These are phyloP conservation scores for Chytriomyces hyalinus DNA, from an alignment of 192 early-diverging fungal species.

Conservation along the genomic window DNA sequence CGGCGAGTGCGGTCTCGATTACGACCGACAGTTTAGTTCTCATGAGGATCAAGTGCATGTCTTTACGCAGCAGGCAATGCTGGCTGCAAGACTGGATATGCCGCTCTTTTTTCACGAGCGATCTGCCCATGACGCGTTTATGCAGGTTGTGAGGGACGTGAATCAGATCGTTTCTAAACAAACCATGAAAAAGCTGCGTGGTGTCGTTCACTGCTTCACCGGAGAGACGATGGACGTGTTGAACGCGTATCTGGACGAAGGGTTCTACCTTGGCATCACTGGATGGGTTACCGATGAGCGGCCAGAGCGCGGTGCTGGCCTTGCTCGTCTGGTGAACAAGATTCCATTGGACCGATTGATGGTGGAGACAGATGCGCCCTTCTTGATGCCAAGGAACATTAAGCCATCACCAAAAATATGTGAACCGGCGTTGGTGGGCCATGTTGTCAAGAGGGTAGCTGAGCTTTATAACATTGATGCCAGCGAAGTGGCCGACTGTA, in stretches of 20 bases:
- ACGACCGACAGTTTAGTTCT: slow-evolving; percentile 68
- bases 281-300: slow-evolving; percentile 70
- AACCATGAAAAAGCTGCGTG: slow-evolving; percentile 27
- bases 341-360: slow-evolving; percentile 82
- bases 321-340: slow-evolving; percentile 59
- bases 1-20: slow-evolving; percentile 94
- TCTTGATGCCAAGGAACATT: slow-evolving; percentile 15
- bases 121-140: slow-evolving; percentile 81
- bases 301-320: slow-evolving; percentile 29
- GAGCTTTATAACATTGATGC: slow-evolving; percentile 1
- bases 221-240: slow-evolving; percentile 71
- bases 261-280: slow-evolving; percentile 88
- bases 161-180: slow-evolving; percentile 43
- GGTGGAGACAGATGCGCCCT: slow-evolving; percentile 78
- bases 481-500: neutral
- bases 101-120: slow-evolving; percentile 93
- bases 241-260: slow-evolving; percentile 63
- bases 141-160: slow-evolving; percentile 66
- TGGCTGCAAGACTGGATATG: slow-evolving; percentile 74
- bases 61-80: slow-evolving; percentile 81
- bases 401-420: slow-evolving; percentile 7
- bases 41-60: slow-evolving; percentile 10
- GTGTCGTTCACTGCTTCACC: slow-evolving; percentile 91
- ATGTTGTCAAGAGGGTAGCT: slow-evolving; percentile 7
- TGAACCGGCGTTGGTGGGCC: neutral